phyloP scores from a whole-genome alignment of 192 early-diverging fungal species.

The Backusella circina region DNA sequence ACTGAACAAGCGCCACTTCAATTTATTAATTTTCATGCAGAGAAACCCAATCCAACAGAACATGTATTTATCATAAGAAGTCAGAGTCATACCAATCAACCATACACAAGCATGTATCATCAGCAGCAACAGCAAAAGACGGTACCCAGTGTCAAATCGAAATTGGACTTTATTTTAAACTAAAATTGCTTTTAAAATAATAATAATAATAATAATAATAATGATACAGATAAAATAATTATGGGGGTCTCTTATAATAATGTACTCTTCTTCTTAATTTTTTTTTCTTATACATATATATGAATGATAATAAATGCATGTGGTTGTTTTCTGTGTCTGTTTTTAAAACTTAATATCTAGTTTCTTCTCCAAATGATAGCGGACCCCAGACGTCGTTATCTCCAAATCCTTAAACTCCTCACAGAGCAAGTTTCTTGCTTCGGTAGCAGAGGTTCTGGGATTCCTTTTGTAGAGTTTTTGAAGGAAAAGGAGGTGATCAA shows the following conservation, averaged over 20 bases:
- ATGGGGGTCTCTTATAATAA: no score
- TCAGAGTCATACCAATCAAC: background rate
- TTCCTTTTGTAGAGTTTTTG: background rate
- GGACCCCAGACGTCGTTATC: background rate
- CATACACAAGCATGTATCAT: background rate
- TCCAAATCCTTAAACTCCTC: background rate
- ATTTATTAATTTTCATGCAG: background rate
- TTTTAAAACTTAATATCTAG: background rate
- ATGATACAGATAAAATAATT: no score
- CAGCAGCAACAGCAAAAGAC: background rate
- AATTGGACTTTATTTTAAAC: slow-evolving; percentile 11
- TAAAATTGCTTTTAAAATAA: background rate
- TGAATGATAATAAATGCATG: no score
- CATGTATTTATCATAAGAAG: background rate
- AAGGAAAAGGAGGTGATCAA: background rate
- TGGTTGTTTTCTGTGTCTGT: no score
- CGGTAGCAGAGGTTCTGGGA: background rate
- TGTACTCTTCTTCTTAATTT: no score
- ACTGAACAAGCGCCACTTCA: background rate
- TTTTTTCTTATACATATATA: no score
- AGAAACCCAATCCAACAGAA: background rate
- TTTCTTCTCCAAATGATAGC: background rate
- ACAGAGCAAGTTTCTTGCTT: background rate
- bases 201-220: no score
- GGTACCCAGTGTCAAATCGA: background rate